Conservation (phyloP, 148 eudicot species). For the Vaccinium darrowii region DNA sequence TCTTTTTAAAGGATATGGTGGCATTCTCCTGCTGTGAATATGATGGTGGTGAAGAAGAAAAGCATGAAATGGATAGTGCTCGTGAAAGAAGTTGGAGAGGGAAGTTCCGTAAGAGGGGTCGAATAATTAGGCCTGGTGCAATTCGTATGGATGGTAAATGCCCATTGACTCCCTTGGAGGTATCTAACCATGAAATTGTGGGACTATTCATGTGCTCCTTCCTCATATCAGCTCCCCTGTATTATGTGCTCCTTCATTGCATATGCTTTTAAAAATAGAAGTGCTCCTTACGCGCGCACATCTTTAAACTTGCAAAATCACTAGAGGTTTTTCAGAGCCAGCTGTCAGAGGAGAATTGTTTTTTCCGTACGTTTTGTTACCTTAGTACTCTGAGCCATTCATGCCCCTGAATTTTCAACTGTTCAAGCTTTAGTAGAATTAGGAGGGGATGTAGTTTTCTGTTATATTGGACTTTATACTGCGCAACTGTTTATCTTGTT, state of each 20-base stretch:
- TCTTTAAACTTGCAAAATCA: neutral
- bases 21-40: slow-evolving; percentile 97
- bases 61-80: slow-evolving; percentile 89
- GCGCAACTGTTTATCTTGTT: neutral
- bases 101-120: slow-evolving; percentile 80
- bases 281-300: neutral
- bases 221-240: neutral
- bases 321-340: neutral
- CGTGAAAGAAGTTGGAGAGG: slow-evolving; percentile 99
- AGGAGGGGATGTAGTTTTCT: neutral
- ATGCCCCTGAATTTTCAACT: neutral
- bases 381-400: slow-evolving; percentile 10
- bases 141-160: slow-evolving; percentile 92
- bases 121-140: slow-evolving; percentile 88
- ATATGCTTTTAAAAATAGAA: neutral
- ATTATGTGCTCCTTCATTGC: neutral
- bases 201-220: too few species aligned
- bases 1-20: slow-evolving; percentile 85
- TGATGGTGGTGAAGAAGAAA: slow-evolving; percentile 94
- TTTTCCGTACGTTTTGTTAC: neutral
- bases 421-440: neutral
- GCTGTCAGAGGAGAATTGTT: neutral
- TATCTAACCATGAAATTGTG: slow-evolving; percentile 24
- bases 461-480: neutral
- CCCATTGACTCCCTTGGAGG: slow-evolving; percentile 97